A percentile compares a stretch with the other conserved stretches of the same genome.
These are phyloP conservation scores for Penicillium corylophilum DNA, from an alignment of 2,329 filamentous ascomycete genomes.

Conservation along the genomic window DNA sequence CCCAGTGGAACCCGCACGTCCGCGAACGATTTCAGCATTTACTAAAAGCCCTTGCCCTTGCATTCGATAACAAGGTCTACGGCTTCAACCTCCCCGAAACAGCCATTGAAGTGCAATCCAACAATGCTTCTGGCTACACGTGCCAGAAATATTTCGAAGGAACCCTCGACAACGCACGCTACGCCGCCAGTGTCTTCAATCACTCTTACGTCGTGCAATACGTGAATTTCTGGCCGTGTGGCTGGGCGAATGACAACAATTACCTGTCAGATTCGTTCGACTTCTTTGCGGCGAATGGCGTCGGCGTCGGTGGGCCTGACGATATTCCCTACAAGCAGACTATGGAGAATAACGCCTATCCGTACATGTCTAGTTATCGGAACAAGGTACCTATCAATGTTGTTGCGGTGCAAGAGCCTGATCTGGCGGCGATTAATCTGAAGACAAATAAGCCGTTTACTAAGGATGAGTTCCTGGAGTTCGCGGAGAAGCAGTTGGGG, in stretches of 20 bases:
- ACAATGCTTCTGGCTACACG: not conserved
- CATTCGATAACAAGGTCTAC: not conserved
- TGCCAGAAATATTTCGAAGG: not conserved
- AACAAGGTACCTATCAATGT: not conserved
- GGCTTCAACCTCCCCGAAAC: not conserved
- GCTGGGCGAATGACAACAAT: not conserved
- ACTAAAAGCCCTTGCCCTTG: not conserved
- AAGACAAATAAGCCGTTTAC: not conserved
- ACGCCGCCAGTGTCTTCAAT: not conserved
- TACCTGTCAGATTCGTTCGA: not conserved
- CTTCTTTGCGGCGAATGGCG: constrained; percentile 2
- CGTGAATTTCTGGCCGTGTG: not conserved
- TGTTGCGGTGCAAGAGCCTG: not conserved
- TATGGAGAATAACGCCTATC: constrained; percentile 4
- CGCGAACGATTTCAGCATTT: not conserved
- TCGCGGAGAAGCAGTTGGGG: not conserved
- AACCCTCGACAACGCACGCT: not conserved
- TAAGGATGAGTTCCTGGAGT: not conserved
- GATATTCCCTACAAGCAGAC: constrained; percentile 2
- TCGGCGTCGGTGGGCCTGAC: constrained; percentile 5
- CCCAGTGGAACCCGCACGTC: not conserved
- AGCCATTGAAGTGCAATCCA: not conserved
- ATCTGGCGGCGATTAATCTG: not conserved
- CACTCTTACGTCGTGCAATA: not conserved
- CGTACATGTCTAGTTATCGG: not conserved